A percentile compares a stretch with the other conserved stretches of the same genome.
These are phyloP conservation scores for Suillus tomentosus DNA, from an alignment of 768 basidiomycete genomes.

Conservation along the genomic window DNA sequence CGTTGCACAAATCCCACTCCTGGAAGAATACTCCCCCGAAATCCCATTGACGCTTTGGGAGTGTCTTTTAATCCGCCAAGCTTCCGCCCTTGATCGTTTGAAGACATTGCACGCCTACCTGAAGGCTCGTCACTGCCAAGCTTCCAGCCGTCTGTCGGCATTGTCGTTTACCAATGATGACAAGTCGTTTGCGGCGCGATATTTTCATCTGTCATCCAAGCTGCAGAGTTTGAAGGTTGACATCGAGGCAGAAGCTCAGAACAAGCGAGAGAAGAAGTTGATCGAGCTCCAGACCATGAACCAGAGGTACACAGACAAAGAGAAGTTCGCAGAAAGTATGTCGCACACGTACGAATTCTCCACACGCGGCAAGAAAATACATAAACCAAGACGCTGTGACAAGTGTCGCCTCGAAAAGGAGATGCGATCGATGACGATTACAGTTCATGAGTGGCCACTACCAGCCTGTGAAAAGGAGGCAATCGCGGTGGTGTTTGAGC, in stretches of 20 bases:
- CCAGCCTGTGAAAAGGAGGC: slow-evolving; percentile 28
- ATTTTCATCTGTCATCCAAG: slow-evolving; percentile 27
- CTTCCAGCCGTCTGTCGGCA: background rate
- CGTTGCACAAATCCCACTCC: slow-evolving; percentile 24
- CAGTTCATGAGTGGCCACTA: slow-evolving; percentile 50
- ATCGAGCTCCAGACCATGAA: slow-evolving; percentile 8
- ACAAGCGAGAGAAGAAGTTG: slow-evolving; percentile 25
- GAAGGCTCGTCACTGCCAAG: slow-evolving; percentile 26
- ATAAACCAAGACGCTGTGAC: slow-evolving; percentile 16
- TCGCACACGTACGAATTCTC: background rate
- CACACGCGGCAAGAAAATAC: background rate
- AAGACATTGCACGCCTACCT: slow-evolving; percentile 35
- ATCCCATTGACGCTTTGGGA: slow-evolving; percentile 29
- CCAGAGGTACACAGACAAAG: slow-evolving; percentile 10
- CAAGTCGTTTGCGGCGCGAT: slow-evolving; percentile 37
- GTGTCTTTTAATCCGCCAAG: slow-evolving; percentile 31
- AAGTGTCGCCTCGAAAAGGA: slow-evolving; percentile 34
- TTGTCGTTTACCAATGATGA: slow-evolving; percentile 10
- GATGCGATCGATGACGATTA: slow-evolving; percentile 31
- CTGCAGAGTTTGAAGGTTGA: slow-evolving; percentile 28
- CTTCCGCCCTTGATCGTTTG: slow-evolving; percentile 32
- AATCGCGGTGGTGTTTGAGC: slow-evolving; percentile 43
- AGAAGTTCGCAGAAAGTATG: background rate
- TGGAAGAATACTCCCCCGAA: slow-evolving; percentile 37
- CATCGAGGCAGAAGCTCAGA: slow-evolving; percentile 34